phyloP scores from a whole-genome alignment of 1,139 yeast species.

The Protomyces lactucae-debilis region DNA sequence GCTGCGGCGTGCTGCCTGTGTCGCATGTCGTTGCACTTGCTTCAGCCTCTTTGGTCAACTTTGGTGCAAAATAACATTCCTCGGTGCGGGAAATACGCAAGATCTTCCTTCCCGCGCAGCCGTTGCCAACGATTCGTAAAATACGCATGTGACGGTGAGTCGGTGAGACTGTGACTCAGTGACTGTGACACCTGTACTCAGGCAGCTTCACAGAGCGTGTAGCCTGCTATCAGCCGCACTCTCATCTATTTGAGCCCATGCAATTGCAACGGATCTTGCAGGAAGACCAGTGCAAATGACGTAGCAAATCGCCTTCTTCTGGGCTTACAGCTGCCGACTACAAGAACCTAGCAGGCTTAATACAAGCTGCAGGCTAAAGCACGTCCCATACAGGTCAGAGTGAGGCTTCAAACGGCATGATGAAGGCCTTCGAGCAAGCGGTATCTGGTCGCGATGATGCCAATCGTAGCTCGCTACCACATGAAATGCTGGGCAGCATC shows the following conservation, averaged over 20 bases:
- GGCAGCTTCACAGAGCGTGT: too few species aligned
- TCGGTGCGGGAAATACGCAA: background rate
- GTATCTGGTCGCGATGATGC: background rate
- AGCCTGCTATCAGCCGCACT: too few species aligned
- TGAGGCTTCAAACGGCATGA: background rate
- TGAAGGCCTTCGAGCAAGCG: background rate
- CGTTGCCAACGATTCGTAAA: background rate
- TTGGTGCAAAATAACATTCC: constrained; percentile 1
- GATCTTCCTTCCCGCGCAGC: background rate
- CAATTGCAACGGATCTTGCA: too few species aligned
- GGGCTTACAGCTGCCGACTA: background rate
- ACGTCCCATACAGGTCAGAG: background rate
- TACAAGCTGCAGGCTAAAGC: background rate
- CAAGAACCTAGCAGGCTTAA: background rate
- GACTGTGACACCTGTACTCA: too few species aligned
- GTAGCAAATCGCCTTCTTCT: background rate
- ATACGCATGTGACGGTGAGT: too few species aligned
- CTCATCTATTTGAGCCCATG: too few species aligned
- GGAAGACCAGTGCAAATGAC: background rate
- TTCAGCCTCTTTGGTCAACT: background rate
- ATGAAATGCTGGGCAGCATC: constrained; percentile 67
- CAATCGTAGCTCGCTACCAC: constrained; percentile 52
- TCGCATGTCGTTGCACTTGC: background rate
- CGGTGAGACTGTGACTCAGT: too few species aligned
- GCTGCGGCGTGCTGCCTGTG: background rate